These are phyloP conservation scores for Cylindrotheca fusiformis DNA, from an alignment of 108 stramenopile species.

Conservation along the genomic window DNA sequence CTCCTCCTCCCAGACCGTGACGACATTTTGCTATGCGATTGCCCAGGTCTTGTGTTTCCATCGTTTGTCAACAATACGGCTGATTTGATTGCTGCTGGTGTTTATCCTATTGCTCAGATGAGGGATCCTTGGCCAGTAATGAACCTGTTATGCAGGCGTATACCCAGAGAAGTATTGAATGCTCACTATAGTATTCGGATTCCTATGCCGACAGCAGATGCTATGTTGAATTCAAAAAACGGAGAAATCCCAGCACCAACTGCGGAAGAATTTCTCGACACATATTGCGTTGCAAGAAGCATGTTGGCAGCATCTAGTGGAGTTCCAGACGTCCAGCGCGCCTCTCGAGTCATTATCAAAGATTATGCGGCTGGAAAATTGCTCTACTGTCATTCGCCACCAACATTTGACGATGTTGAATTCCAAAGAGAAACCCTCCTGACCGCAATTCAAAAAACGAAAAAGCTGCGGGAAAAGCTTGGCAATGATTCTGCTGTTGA, in stretches of 20 bases:
- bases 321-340: constrained; percentile 90
- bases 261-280: constrained; percentile 80
- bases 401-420: constrained; percentile 38
- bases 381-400: constrained; percentile 93
- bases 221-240: constrained; percentile 36
- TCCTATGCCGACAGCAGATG: constrained; percentile 66
- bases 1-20: constrained; percentile 79
- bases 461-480: constrained; percentile 61
- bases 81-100: constrained; percentile 95
- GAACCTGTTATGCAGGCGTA: constrained; percentile 81
- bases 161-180: constrained; percentile 88
- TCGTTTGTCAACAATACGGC: constrained; percentile 95
- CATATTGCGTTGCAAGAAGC: constrained; percentile 90
- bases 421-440: constrained; percentile 67
- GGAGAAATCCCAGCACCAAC: constrained; percentile 66
- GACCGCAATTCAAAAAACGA: constrained; percentile 64
- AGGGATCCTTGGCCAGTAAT: constrained; percentile 92
- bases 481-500: neutral
- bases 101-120: constrained; percentile 98
- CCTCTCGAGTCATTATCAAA: constrained; percentile 89
- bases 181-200: constrained; percentile 90
- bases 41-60: constrained; percentile 99
- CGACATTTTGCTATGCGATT: constrained; percentile 96
- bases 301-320: constrained; percentile 89
- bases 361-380: constrained; percentile 95